Evolutionary conservation across 2,329 filamentous ascomycete species (phyloP).

Genomic region (Trichoderma semiorbis): DNA sequence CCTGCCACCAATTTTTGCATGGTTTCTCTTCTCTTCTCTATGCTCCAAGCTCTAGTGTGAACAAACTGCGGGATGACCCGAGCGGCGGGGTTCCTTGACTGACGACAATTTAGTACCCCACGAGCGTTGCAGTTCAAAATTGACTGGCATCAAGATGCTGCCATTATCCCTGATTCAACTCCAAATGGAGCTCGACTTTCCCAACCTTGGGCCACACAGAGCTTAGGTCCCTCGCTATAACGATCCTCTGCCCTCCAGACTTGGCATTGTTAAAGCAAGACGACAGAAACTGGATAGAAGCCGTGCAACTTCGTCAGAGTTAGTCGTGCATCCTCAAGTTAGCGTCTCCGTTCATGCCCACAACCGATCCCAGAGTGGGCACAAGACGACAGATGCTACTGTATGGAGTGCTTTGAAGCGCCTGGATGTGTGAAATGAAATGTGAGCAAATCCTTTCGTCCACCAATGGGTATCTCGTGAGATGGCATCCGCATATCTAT

Average conservation of each 20-base stretch:
- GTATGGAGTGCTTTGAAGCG: not conserved
- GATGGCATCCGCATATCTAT: not conserved
- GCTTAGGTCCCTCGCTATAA: not conserved
- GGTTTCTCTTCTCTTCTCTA: not conserved
- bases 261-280: not conserved
- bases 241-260: not conserved
- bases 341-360: conserved; percentile 9
- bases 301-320: not conserved
- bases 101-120: not conserved
- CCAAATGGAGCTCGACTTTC: not conserved
- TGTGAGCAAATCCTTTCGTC: conserved; percentile 5
- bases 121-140: not conserved
- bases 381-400: conserved; percentile 4
- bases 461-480: not conserved
- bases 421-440: conserved; percentile 4
- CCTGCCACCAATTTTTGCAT: not conserved
- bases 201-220: not conserved
- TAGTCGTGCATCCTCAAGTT: conserved; percentile 10
- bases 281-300: not conserved
- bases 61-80: conserved; percentile 14
- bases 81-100: not conserved
- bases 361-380: conserved; percentile 6
- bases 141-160: not conserved
- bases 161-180: not conserved
- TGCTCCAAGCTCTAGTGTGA: not conserved